Evolutionary conservation across 768 basidiomycete genomes (phyloP), one percentile per base, ranked within the genome.

Genomic region (Suillus brevipes): DNA sequence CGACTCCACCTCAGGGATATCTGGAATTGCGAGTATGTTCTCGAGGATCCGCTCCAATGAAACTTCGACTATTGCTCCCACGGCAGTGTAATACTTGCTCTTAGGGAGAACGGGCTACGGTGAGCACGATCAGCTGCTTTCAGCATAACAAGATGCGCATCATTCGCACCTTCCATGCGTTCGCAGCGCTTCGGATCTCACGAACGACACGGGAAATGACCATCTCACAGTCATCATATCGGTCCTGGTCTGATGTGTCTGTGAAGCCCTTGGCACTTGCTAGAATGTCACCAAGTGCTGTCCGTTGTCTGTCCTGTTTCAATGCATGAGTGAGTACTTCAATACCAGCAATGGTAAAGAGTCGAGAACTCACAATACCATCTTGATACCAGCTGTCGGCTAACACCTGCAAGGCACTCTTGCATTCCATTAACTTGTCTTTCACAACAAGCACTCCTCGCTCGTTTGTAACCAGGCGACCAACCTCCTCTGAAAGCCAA

Each of bases 1-100:
- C 2, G 94, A 96, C 70, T 97, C 96, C 10, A 88, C 80, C 69
- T 92, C 94, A 0, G 95, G 88, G 66, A 98, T 97, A 75, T 98
- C 96, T 6, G 85, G 82, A 53, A 97, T 79, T 0, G 85, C 85
- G 42, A 96, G 79, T 23, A 97, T 82, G 70, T 93, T 89, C 43
- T 82, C 82, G 16, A 94, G 80, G 25, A 97, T 83, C 23, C 86
- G 82, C 7, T 82, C 82, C 31, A 97, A 79, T 7, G 86, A 86
- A 7, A 85, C 82, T 59, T 96, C 88, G 6, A 89, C 85, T 14
- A 95, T 76, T 34, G 82, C 77, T 13, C 95, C 96, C 18, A 94
- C 76, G 0, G 89, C 88, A 20, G 81, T 79, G 68, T 93, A 88
- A 71, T 91, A 91, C 71, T 87, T 89, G 71, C 82, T 85, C 71